A percentile compares a stretch with the other conserved stretches of the same genome.
Conservation (phyloP, 257 asterid species). For the Catharanthus roseus region DNA sequence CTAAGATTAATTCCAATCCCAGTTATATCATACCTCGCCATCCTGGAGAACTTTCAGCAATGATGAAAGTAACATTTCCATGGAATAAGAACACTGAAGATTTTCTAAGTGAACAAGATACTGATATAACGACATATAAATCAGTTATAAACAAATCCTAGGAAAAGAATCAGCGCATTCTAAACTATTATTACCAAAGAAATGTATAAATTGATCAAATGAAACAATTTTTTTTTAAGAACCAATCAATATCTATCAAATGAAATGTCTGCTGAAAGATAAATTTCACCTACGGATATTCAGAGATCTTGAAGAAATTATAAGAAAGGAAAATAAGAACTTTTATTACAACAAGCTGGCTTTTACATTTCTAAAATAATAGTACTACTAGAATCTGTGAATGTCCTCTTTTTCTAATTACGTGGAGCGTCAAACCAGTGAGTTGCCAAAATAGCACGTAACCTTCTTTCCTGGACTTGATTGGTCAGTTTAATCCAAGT, state of each 20-base stretch:
- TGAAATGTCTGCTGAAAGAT: not conserved
- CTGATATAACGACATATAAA: slow-evolving; percentile 19
- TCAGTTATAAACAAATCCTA: not conserved
- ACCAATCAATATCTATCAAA: not conserved
- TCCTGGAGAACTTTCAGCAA: slow-evolving; percentile 84
- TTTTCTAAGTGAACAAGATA: slow-evolving; percentile 37
- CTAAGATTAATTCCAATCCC: slow-evolving; percentile 92
- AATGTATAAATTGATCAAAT: not conserved
- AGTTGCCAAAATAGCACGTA: not conserved
- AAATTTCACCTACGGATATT: not conserved
- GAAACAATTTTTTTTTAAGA: not conserved
- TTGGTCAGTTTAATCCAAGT: not conserved
- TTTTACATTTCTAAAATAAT: not conserved
- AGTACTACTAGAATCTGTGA: not conserved
- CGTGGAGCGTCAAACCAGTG: not conserved
- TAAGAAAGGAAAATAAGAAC: not conserved
- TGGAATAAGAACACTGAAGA: slow-evolving; percentile 66
- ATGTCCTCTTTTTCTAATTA: not conserved
- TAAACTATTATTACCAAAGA: not conserved
- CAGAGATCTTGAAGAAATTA: not conserved
- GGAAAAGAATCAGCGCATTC: not conserved
- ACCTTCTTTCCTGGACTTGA: not conserved
- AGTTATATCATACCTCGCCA: slow-evolving; percentile 95
- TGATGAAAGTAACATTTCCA: slow-evolving; percentile 59
- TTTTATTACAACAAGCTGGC: not conserved